Base-by-base conservation (phyloP, 1,139 yeast species). In the Yamadazyma diddensiae region DNA sequence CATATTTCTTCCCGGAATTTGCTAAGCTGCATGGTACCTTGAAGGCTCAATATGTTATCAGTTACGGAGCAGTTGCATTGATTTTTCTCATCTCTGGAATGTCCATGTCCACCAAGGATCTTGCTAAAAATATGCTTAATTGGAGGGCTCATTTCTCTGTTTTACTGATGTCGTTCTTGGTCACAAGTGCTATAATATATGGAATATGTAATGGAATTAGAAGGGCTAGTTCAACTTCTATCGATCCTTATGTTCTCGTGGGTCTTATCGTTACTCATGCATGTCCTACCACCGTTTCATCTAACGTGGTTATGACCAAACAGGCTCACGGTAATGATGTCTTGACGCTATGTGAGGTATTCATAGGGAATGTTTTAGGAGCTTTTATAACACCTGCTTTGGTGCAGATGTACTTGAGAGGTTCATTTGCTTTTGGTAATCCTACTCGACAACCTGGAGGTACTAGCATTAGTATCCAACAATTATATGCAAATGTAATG, bases 281-380 rank as follows among this genome's bases (percentile, higher is more conserved):
- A 4, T 85, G 94, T 55, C 96, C 96, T 24, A 88, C 96, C 10
- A 87, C 96, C 0, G 94, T 87, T 13, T 79, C 92, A 0, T 87
- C 90, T 4, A 87, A 87, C 53, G 95, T 87, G 29, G 90, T 87
- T 17, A 86, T 87, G 95, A 87, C 97, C n/a, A 73, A 74, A 34
- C 71, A 70, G 36, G 90, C 94, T 0, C 79, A 81, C 46, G 95
- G 95, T 5, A 85, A 86, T 54, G 90, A 79, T 41, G 62, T 84
- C 16, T 62, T 87, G 35, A 82, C 95, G 15, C 63, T 86, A 10
- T 82, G 94, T 55, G 95, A 86, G 52, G 95, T 87, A 14, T 78
- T 86, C 37, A 71, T 87, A 27, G 96, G 95, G 2, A 87, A 88
- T 50, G 53, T 87, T 29, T 52, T 86, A 24, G 96, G 96, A 4